These are phyloP conservation scores for Larix kaempferi DNA, from an alignment of 75 land plant genomes.

Conservation along the genomic window DNA sequence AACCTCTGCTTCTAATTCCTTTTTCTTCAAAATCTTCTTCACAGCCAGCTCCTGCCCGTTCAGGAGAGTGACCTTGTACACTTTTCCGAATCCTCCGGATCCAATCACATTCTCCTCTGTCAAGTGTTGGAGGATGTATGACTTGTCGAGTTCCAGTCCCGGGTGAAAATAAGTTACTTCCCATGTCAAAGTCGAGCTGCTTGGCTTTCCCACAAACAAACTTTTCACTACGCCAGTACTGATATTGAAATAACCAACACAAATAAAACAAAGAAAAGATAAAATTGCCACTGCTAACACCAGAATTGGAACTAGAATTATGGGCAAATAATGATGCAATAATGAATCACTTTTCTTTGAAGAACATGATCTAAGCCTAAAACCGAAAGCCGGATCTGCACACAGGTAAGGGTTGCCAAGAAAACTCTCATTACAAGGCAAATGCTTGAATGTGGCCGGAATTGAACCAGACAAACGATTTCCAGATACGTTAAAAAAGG, in stretches of 20 bases:
- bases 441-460: not conserved
- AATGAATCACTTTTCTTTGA: too few relatives aligned
- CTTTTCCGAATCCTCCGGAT: slow-evolving; percentile 42
- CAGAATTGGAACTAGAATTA: not conserved
- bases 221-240: not conserved
- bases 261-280: not conserved
- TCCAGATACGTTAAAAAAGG: slow-evolving; percentile 3
- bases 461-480: slow-evolving; percentile 11
- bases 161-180: slow-evolving; percentile 9
- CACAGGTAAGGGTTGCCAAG: too few relatives aligned
- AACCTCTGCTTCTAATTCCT: slow-evolving; percentile 31
- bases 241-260: not conserved
- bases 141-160: slow-evolving; percentile 19
- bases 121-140: slow-evolving; percentile 36
- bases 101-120: slow-evolving; percentile 38
- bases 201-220: not conserved
- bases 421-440: too few relatives aligned
- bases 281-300: not conserved
- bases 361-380: too few relatives aligned
- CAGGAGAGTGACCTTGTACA: slow-evolving; percentile 39
- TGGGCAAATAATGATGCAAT: too few relatives aligned
- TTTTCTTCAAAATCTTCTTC: not conserved
- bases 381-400: too few relatives aligned
- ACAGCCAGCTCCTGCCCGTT: not conserved
- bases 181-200: not conserved